Percentiles rank a stretch among this genome's conserved stretches.
Evolutionary conservation across 306 rosid species (phyloP).

Genomic region (Ammopiptanthus mongolicus): DNA sequence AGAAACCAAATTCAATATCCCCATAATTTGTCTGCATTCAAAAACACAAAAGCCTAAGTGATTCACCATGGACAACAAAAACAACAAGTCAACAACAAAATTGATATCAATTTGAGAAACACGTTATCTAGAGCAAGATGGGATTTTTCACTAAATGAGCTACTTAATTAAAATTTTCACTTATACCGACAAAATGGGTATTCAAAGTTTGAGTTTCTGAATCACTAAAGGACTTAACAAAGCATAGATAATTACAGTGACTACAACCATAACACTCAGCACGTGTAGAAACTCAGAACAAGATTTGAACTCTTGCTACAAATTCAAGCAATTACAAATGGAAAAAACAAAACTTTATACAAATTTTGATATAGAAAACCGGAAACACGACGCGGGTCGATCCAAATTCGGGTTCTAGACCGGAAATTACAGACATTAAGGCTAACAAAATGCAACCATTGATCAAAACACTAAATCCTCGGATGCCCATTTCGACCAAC

Average conservation of each 20-base stretch:
- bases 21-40: conserved; percentile 78
- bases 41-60: conserved; percentile 3
- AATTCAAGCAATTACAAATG: not conserved
- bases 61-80: not conserved
- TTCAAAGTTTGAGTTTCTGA: not conserved
- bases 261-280: not conserved
- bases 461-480: conserved; percentile 17
- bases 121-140: conserved; percentile 9
- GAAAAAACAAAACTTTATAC: not conserved
- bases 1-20: conserved; percentile 95
- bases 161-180: not conserved
- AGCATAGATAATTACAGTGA: not conserved
- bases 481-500: conserved; percentile 34
- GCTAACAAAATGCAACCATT: conserved; percentile 22
- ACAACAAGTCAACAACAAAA: not conserved
- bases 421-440: conserved; percentile 16
- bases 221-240: not conserved
- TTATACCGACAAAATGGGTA: conserved; percentile 5
- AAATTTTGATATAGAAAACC: conserved; percentile 34
- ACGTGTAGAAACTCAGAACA: no score
- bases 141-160: not conserved
- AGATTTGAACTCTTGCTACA: not conserved
- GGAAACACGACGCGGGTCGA: conserved; percentile 80
- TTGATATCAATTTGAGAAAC: no score
- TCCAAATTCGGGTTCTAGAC: conserved; percentile 53